Evolutionary conservation across 345 rosid species (phyloP), one percentile per base, ranked within the genome.

Genomic region (Erodium maritimum): DNA sequence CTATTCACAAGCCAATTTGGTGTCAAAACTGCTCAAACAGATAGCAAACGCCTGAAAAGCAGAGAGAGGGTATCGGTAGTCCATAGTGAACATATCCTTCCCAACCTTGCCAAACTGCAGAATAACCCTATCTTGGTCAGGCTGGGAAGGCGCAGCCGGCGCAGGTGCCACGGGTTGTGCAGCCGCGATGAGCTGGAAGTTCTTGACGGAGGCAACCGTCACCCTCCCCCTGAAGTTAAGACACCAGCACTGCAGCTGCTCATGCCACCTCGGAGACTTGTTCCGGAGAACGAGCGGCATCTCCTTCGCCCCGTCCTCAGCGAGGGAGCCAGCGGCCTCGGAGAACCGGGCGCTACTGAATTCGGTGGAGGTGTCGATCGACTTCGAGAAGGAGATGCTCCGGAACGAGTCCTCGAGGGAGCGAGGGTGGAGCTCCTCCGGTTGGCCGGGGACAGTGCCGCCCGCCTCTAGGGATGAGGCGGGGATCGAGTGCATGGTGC

Each of bases 1-100:
- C 37, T 29, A 29, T 42, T 71, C 98, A 91, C 98, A 91, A 51
- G 98, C 98, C 69, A 91, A 66, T 78, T 91, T 91, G 22, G 96
- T 91, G 78, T 91, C 98, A 68, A 91, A 91, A 93, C 98, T 91
- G 84, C 98, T 91, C 77, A 91, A 76, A 77, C 98, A 91, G 58
- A 91, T 86, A 1, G 98, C 96, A 62, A 91, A 91, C 2, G 98
- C 96, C 66, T 91, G 98, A 75, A 88, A 91, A 21, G 98, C 98
- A 1, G 98, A 91, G 16, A 91, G 73, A 3, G 98, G 98, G 57
- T 88, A 91, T 29, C 96, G 81, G 59, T 91, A 88, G 75, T 91
- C 98, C 98, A 91, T 91, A 0, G 96, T 91, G 72, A 91, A 91
- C 90, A 91, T 86, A 69, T 91, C 98, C 77, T 88, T 91, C 13